These are phyloP conservation scores for Plectosphaerella sp. DNA, from an alignment of 2,329 filamentous ascomycete genomes.

Conservation along the genomic window DNA sequence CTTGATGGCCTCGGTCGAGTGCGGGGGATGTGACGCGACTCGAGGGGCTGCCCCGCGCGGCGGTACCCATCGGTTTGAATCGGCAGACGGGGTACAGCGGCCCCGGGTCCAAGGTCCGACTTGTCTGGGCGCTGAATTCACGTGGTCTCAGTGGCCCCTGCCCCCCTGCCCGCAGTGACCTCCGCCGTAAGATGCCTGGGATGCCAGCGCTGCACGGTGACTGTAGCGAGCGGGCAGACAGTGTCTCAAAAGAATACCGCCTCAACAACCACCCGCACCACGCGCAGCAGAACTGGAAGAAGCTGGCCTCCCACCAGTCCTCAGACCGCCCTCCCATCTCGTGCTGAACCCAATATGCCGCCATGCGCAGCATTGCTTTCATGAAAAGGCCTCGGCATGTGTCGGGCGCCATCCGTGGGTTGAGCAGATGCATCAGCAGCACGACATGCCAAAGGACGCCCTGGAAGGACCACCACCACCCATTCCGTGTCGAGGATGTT, in stretches of 20 bases:
- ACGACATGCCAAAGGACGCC: background rate
- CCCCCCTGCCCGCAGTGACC: too few species aligned
- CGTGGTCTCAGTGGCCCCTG: too few species aligned
- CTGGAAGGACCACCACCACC: background rate
- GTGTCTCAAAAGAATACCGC: too few species aligned
- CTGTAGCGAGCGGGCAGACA: too few species aligned
- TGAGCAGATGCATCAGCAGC: background rate
- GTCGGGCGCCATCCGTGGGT: slow-evolving; percentile 5
- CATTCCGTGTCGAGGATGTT: slow-evolving; percentile 24
- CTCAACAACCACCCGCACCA: too few species aligned
- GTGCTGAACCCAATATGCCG: slow-evolving; percentile 30
- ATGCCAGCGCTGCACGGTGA: too few species aligned
- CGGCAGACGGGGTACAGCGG: background rate
- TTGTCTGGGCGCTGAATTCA: too few species aligned
- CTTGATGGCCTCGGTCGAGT: background rate
- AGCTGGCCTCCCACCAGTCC: too few species aligned
- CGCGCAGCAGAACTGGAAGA: too few species aligned
- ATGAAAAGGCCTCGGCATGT: slow-evolving; percentile 31
- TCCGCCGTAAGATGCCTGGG: too few species aligned
- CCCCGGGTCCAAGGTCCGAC: background rate
- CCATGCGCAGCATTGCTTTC: slow-evolving; percentile 36
- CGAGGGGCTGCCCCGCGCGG: background rate
- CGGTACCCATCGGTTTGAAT: background rate
- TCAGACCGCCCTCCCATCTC: too few species aligned
- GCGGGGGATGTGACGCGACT: background rate